Evolutionary conservation across 345 rosid species (phyloP).

Genomic region (Populus euphratica): DNA sequence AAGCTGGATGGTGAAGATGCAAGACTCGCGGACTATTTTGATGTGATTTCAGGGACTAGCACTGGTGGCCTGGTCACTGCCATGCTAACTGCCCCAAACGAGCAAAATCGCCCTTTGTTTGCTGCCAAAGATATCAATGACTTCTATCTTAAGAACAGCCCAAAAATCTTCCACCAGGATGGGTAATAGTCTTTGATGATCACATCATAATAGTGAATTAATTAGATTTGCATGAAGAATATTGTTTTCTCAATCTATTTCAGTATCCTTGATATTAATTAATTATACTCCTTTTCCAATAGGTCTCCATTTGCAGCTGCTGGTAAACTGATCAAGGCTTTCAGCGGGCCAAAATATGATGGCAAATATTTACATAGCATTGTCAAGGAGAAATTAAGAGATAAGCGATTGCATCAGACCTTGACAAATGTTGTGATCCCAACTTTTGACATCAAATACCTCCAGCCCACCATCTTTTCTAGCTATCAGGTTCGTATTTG

Average conservation of each 20-base stretch:
- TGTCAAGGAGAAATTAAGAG: slow-evolving; percentile 45
- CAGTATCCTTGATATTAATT: not conserved
- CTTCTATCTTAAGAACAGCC: slow-evolving; percentile 16
- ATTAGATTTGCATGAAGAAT: not conserved
- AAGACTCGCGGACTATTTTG: slow-evolving; percentile 34
- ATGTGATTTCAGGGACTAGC: no score
- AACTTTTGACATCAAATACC: slow-evolving; percentile 61
- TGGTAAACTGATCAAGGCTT: slow-evolving; percentile 33
- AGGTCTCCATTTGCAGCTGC: slow-evolving; percentile 26
- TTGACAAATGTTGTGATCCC: slow-evolving; percentile 72
- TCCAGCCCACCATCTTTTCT: slow-evolving; percentile 66
- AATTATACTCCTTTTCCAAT: not conserved
- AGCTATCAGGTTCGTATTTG: slow-evolving; percentile 38
- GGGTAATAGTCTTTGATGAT: not conserved
- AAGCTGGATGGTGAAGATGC: slow-evolving; percentile 65
- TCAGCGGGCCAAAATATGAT: slow-evolving; percentile 59
- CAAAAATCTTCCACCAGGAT: slow-evolving; percentile 20
- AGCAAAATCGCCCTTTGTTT: slow-evolving; percentile 53
- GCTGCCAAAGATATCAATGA: slow-evolving; percentile 59
- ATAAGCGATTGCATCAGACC: slow-evolving; percentile 45
- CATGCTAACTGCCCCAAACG: slow-evolving; percentile 60
- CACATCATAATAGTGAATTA: not conserved
- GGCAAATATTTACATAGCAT: slow-evolving; percentile 49
- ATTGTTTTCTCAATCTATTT: not conserved
- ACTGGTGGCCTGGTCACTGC: slow-evolving; percentile 65